Base-by-base conservation (phyloP, 2,329 filamentous ascomycete genomes). In the Diaporthe sp. region DNA sequence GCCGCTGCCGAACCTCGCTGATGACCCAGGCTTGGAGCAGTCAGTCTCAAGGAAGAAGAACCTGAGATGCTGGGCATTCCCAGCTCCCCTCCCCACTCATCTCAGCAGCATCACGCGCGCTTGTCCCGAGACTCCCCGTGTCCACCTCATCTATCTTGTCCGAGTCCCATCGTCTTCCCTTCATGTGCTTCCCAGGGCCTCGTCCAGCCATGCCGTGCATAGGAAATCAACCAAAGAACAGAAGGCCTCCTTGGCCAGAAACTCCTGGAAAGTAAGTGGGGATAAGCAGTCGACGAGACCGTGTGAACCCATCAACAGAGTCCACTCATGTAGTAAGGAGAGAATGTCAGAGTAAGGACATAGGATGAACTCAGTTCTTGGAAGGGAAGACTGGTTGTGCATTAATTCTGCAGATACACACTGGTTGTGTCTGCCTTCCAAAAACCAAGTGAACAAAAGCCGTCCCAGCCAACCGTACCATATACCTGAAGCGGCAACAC, bases 401-500 rank as follows among this genome's bases (percentile, higher is more conserved):
- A 61, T 65, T 65, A 34, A 60, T 72, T 65, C 34, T 75, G 61
- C 67, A 28, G 28, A 51, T 55, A 9, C 25, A 65, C 57, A 49
- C 73, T 28, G 19, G 31, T 19, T 49, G 34, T 67, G 34, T 49
- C 37, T 44, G 25, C 34, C 34, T 75, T 65, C 34, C 39, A 39
- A 28, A 22, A 34, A 49, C 25, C 28, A 46, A 46, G 17, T 49
- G 28, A 49, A 49, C 42, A 34, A 31, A 49, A 31, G 25, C 61
- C 60, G 7, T 13, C 28, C 55, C 57, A 39, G 28, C 17, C 71
- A 58, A 71, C 74, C 57, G 8, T 71, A 62, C 39, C 65, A 31
- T 76, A 49, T 65, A 75, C 58, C 34, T 65, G 28, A 70, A 76
- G 34, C 25, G 62, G 71, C n/a, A 42, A 67, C 61, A 62, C n/a